These are phyloP conservation scores for Abrus precatorius DNA, from an alignment of 306 rosid genomes.

Conservation along the genomic window DNA sequence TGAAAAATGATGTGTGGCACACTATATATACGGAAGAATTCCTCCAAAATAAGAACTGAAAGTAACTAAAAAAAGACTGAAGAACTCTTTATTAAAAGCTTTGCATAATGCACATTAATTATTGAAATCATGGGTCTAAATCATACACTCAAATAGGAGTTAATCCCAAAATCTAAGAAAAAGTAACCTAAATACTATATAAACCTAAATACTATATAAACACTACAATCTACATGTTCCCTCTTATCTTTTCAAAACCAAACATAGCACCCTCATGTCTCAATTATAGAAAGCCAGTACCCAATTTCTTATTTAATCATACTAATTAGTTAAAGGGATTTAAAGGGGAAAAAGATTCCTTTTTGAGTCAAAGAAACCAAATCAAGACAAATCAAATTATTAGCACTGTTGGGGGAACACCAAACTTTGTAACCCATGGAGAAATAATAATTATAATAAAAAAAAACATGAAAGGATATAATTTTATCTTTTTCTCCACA, in stretches of 20 bases:
- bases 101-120: background rate
- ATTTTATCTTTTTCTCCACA: no score
- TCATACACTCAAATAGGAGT: background rate
- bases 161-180: background rate
- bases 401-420: slow-evolving; percentile 48
- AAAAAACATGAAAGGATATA: no score
- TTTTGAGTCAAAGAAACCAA: slow-evolving; percentile 51
- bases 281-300: background rate
- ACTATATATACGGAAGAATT: background rate
- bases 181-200: background rate
- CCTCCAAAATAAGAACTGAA: background rate
- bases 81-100: background rate
- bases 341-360: slow-evolving; percentile 29
- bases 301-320: slow-evolving; percentile 30
- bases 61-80: background rate
- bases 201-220: slow-evolving; percentile 1
- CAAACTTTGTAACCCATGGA: slow-evolving; percentile 29
- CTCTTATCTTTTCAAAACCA: slow-evolving; percentile 24
- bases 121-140: background rate
- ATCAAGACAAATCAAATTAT: slow-evolving; percentile 53
- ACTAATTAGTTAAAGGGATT: slow-evolving; percentile 5
- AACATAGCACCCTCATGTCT: slow-evolving; percentile 3
- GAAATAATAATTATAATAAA: background rate
- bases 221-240: slow-evolving; percentile 18
- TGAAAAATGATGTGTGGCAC: background rate